A percentile compares a stretch with the other conserved stretches of the same genome.
Evolutionary conservation across 2,329 filamentous ascomycete species (phyloP).

Genomic region (Geosmithia flava): DNA sequence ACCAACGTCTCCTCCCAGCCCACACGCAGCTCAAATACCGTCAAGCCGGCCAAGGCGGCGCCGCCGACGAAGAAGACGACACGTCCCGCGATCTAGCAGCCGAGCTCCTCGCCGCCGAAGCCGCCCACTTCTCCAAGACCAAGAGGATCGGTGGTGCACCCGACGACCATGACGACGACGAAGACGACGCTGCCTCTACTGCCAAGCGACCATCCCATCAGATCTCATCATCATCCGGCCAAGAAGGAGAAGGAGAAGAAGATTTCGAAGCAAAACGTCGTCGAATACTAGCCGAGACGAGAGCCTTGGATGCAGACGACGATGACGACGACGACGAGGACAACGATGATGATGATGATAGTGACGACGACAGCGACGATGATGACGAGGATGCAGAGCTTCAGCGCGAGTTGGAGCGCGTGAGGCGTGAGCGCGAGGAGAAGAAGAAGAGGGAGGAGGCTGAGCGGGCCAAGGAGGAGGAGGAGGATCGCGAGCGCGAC

Average conservation of each 20-base stretch:
- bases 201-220: conserved; percentile 44
- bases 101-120: conserved; percentile 81
- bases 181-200: conserved; percentile 19
- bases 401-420: conserved; percentile 87
- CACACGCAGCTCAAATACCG: conserved; percentile 87
- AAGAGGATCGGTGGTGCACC: conserved; percentile 32
- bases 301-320: conserved; percentile 72
- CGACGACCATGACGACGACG: conserved; percentile 37
- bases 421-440: conserved; percentile 59
- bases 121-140: conserved; percentile 68
- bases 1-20: conserved; percentile 87
- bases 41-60: conserved; percentile 77
- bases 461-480: conserved; percentile 66
- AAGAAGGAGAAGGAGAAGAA: conserved; percentile 31
- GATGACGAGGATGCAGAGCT: conserved; percentile 59
- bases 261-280: conserved; percentile 73
- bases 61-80: conserved; percentile 53
- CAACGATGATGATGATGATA: conserved; percentile 41
- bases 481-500: conserved; percentile 73
- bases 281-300: conserved; percentile 75
- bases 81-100: conserved; percentile 74
- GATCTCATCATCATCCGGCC: conserved; percentile 5
- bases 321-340: conserved; percentile 47
- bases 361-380: conserved; percentile 36
- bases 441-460: conserved; percentile 46